Evolutionary conservation across 768 basidiomycete genomes (phyloP), one percentile per base, ranked within the genome.

Genomic region (Trametes sanguinea): DNA sequence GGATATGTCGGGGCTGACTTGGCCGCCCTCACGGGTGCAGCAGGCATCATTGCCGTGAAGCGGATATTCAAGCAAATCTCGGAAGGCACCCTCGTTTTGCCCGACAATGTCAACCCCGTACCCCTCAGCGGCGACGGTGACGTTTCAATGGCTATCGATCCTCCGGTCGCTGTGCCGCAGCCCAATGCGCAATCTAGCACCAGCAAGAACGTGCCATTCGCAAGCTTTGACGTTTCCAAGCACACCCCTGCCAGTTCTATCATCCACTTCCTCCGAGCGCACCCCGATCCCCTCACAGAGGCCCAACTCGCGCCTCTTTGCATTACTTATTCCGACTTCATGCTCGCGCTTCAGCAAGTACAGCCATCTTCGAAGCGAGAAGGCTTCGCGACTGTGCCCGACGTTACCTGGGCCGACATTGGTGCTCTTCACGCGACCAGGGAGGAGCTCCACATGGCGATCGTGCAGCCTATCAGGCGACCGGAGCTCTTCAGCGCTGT

Each of bases 1-100:
- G 97, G 97, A 2, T 99, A 97, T 68, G 95, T 98, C 11, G 95
- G 97, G 32, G 97, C 97, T 0, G 96, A 99, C 77, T 74, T 98
- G 35, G 85, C 91, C 0, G 91, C 95, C 0, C 76, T 98, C 5
- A 92, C 94, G 0, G 91, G 94, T 7, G 94, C 95, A 22, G 96
- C 96, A 2, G 96, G 96, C 1, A 91, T 98, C 57, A 90, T 94
- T 51, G 95, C 97, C 0, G 95, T 98, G 35, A 98, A 98, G 74
- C 85, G 97, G 29, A 97, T 98, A 69, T 98, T 98, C 75, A 84
- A 89, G 65, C 75, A 77, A 50, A 68, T 86, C 6, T 80, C 89
- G 0, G 86, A 88, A 14, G 87, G 85, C 9, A 83, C 83, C 0
- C 73, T 90, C 0, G 74, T 81, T 16, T 78, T 90, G 29, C 83